phyloP scores from a whole-genome alignment of 345 rosid species.

The Ceriops zippeliana region DNA sequence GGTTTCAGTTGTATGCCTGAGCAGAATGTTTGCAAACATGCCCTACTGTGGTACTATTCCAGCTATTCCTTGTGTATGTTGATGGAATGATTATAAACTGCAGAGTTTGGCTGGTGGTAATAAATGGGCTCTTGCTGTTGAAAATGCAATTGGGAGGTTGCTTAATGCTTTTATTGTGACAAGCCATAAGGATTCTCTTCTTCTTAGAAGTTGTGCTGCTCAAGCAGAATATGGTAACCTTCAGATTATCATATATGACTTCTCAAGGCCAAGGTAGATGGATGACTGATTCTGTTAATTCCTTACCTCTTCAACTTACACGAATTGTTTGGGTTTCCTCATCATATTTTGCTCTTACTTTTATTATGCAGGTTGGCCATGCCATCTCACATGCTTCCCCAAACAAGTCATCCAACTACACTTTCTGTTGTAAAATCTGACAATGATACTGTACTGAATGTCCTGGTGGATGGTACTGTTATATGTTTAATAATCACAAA shows the following conservation, averaged over 20 bases:
- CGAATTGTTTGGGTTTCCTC: conserved; percentile 7
- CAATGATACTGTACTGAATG: conserved; percentile 74
- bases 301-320: background rate
- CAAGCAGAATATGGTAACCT: conserved; percentile 64
- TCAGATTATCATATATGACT: conserved; percentile 76
- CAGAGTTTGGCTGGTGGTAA: conserved; percentile 74
- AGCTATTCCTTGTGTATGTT: background rate
- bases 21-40: no score
- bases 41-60: conserved; percentile 1
- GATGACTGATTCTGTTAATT: conserved; percentile 4
- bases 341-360: conserved; percentile 20
- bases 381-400: conserved; percentile 79
- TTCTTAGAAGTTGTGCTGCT: conserved; percentile 65
- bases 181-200: conserved; percentile 64
- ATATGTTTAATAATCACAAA: background rate
- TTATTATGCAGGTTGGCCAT: conserved; percentile 53
- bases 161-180: conserved; percentile 94
- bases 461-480: conserved; percentile 86
- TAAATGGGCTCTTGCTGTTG: conserved; percentile 87
- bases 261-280: conserved; percentile 74
- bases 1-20: no score
- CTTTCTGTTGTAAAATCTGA: conserved; percentile 65
- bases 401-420: conserved; percentile 76
- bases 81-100: conserved; percentile 12
- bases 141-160: conserved; percentile 76